A percentile compares a stretch with the other conserved stretches of the same genome.
Conservation (phyloP, 2,329 filamentous ascomycete genomes). For the Proliferodiscus dingleyae region DNA sequence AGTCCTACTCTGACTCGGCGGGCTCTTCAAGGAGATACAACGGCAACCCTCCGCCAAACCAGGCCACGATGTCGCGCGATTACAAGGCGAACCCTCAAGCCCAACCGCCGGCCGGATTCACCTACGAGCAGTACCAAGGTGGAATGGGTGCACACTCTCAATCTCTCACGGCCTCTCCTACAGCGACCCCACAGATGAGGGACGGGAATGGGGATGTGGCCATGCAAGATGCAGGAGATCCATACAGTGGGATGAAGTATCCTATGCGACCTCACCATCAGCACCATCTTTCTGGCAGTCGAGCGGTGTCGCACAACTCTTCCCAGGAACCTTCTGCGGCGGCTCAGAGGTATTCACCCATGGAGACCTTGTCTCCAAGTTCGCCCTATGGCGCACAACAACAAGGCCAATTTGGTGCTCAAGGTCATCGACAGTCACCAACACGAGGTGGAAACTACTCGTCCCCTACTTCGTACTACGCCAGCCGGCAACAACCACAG, state of each 20-base stretch:
- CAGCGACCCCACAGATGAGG: constrained; percentile 55
- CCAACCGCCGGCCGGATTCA: constrained; percentile 51
- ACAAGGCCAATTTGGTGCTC: constrained; percentile 44
- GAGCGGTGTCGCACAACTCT: constrained; percentile 60
- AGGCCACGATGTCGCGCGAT: constrained; percentile 45
- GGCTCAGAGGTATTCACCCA: constrained; percentile 90
- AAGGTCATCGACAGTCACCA: constrained; percentile 69
- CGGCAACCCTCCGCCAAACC: constrained; percentile 41
- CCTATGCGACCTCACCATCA: constrained; percentile 74
- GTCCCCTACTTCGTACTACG: constrained; percentile 54
- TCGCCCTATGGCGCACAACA: constrained; percentile 68
- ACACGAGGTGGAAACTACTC: constrained; percentile 61
- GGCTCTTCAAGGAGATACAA: constrained; percentile 62
- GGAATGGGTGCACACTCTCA: constrained; percentile 39
- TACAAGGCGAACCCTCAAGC: constrained; percentile 33
- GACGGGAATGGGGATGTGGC: constrained; percentile 71
- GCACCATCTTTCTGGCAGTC: constrained; percentile 56
- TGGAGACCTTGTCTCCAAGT: constrained; percentile 80
- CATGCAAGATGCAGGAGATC: constrained; percentile 84
- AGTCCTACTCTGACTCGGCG: constrained; percentile 58
- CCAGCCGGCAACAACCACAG: constrained; percentile 42
- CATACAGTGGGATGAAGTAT: constrained; percentile 83
- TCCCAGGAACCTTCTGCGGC: constrained; percentile 74
- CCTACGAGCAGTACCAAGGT: constrained; percentile 63
- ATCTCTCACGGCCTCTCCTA: constrained; percentile 54